phyloP scores from a whole-genome alignment of 331 rosid genomes.

The Saraca asoca region DNA sequence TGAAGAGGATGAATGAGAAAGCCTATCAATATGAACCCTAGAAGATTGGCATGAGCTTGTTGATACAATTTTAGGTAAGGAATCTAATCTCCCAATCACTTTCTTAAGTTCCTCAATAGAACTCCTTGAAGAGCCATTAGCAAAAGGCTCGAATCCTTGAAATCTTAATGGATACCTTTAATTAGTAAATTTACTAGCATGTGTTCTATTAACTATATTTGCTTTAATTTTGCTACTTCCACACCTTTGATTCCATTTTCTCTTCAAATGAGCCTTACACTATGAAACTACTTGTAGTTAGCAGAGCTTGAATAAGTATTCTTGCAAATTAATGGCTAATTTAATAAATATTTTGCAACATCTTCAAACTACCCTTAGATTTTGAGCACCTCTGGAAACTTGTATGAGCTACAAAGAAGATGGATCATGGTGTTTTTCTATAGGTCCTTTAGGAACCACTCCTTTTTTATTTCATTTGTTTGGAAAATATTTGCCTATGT shows the following conservation, averaged over 20 bases:
- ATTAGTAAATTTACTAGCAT: slow-evolving; percentile 36
- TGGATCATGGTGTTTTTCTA: too few species aligned
- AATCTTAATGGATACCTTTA: slow-evolving; percentile 37
- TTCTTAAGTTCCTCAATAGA: slow-evolving; percentile 49
- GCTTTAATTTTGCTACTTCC: slow-evolving; percentile 44
- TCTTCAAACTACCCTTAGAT: too few species aligned
- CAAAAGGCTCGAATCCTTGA: slow-evolving; percentile 49
- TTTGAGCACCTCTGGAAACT: too few species aligned
- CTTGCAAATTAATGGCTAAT: slow-evolving; percentile 79
- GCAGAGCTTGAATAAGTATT: slow-evolving; percentile 61
- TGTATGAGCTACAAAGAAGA: too few species aligned
- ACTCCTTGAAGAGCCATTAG: slow-evolving; percentile 55
- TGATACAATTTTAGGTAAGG: slow-evolving; percentile 55
- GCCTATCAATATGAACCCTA: slow-evolving; percentile 28
- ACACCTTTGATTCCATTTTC: slow-evolving; percentile 38
- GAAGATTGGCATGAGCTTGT: slow-evolving; percentile 74
- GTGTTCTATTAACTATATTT: slow-evolving; percentile 23
- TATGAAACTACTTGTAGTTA: slow-evolving; percentile 73
- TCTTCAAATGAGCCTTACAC: slow-evolving; percentile 43
- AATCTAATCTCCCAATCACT: slow-evolving; percentile 51
- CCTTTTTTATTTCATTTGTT: too few species aligned
- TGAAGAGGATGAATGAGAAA: slow-evolving; percentile 51
- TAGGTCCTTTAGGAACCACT: too few species aligned
- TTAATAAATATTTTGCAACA: too few species aligned
- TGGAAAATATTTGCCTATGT: too few species aligned